Conservation (phyloP, 2,329 filamentous ascomycete species). For the Colletotrichum sp. region DNA sequence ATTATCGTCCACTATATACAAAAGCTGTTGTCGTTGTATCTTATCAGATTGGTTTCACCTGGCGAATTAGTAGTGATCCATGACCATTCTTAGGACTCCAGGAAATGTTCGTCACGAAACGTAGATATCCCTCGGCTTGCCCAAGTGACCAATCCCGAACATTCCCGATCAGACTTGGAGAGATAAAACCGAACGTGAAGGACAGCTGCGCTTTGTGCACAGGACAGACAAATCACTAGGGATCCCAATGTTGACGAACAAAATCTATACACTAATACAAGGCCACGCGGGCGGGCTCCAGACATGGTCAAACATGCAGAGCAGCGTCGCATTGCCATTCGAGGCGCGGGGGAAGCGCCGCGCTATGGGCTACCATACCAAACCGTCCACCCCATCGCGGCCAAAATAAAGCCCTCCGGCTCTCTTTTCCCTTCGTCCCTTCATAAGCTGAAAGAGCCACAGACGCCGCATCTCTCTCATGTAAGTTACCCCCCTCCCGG, state of each 20-base stretch:
- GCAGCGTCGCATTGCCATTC: constrained; percentile 25
- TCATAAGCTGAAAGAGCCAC: neutral
- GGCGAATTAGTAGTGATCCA: neutral
- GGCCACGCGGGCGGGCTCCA: constrained; percentile 11
- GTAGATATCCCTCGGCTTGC: neutral
- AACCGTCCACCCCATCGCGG: neutral
- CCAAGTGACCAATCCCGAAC: neutral
- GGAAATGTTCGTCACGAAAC: neutral
- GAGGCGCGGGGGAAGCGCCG: neutral
- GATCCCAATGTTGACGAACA: constrained; percentile 8
- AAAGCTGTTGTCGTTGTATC: neutral
- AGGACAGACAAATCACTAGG: neutral
- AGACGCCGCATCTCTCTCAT: constrained; percentile 7
- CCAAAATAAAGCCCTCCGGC: neutral
- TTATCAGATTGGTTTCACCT: neutral
- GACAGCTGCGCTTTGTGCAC: neutral
- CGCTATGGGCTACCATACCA: constrained; percentile 10
- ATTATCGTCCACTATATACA: constrained; percentile 12
- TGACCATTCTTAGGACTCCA: neutral
- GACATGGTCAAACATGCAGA: constrained; percentile 6
- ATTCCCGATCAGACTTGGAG: neutral
- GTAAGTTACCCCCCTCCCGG: neutral
- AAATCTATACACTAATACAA: constrained; percentile 44
- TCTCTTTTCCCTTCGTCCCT: neutral
- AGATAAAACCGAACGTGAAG: neutral